Percentiles rank a stretch among this genome's conserved stretches.
phyloP scores from a whole-genome alignment of 2,329 filamentous ascomycete species.

The Alternaria sp. region DNA sequence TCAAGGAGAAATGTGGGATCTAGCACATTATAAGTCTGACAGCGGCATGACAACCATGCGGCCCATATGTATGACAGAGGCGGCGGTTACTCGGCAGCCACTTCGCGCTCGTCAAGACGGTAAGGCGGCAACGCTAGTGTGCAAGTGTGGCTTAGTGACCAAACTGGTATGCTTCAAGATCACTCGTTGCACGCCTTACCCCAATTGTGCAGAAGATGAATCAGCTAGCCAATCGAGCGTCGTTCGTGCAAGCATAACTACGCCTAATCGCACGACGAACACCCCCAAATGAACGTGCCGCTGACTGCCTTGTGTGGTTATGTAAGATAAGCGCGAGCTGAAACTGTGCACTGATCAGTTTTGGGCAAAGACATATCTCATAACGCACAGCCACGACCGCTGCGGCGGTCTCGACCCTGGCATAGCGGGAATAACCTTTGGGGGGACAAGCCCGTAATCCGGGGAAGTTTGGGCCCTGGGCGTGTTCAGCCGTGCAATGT shows the following conservation, averaged over 20 bases:
- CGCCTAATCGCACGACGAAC: not conserved
- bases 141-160: slow-evolving; percentile 1
- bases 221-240: not conserved
- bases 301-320: not conserved
- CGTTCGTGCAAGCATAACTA: not conserved
- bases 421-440: not conserved
- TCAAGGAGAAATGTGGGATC: not conserved
- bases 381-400: not conserved
- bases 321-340: not conserved
- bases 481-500: not conserved
- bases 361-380: not conserved
- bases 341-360: not conserved
- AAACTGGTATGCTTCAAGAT: not conserved
- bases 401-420: not conserved
- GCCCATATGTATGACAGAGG: slow-evolving; percentile 1
- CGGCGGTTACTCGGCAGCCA: slow-evolving; percentile 6
- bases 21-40: not conserved
- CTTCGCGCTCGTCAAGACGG: slow-evolving; percentile 4
- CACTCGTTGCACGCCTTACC: not conserved
- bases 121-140: slow-evolving; percentile 11
- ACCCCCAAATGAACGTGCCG: not conserved
- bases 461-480: not conserved
- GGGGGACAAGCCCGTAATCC: not conserved
- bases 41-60: not conserved
- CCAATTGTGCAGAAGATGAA: not conserved